Conservation (phyloP, 148 eudicot genomes). For the Chenopodium berlandieri region DNA sequence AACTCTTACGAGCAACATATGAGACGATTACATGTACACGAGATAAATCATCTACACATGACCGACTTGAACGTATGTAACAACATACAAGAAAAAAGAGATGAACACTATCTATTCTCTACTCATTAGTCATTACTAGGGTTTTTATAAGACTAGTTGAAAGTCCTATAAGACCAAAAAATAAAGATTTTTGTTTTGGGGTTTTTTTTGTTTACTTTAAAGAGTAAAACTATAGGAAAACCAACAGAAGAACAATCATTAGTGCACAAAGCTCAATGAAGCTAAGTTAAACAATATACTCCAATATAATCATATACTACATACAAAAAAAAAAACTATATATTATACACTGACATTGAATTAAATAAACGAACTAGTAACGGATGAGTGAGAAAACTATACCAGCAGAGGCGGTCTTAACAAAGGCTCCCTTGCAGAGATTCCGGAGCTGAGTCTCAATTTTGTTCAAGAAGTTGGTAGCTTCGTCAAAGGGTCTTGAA, state of each 20-base stretch:
- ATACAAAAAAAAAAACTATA: too few species aligned
- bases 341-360: too few species aligned
- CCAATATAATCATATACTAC: not conserved
- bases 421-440: constrained; percentile 60
- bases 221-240: not conserved
- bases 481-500: constrained; percentile 89
- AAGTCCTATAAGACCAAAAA: too few species aligned
- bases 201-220: not conserved
- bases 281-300: not conserved
- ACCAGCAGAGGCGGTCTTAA: constrained; percentile 32
- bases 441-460: constrained; percentile 60
- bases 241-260: constrained; percentile 18
- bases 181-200: too few species aligned
- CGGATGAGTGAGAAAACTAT: not conserved
- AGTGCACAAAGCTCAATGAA: constrained; percentile 33
- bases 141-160: constrained; percentile 3
- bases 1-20: too few species aligned
- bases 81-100: not conserved
- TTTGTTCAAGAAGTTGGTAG: constrained; percentile 65
- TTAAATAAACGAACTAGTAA: not conserved
- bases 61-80: not conserved
- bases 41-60: too few species aligned
- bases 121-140: constrained; percentile 22
- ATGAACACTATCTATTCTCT: not conserved
- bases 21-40: too few species aligned